Base-by-base conservation (phyloP, 176 grass and related monocot species). In the Lolium rigidum region DNA sequence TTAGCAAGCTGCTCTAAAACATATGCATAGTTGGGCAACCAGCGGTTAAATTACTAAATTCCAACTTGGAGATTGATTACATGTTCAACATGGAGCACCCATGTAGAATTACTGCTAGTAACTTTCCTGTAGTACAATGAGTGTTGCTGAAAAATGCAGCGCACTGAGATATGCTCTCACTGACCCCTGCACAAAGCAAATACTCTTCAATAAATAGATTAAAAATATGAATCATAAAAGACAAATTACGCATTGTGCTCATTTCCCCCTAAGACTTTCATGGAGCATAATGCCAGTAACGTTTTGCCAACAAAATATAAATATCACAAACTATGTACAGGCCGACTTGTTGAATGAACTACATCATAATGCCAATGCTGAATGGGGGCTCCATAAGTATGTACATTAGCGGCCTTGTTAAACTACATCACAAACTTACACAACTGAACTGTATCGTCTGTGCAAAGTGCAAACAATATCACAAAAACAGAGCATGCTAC, bases 131-230 rank as follows among this genome's bases (percentile, higher is more conserved):
- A 17, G 20, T 39, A 59, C 13, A 7, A 39, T 9, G 46, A 22
- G 69, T 21, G 51, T 57, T 24, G 12, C 47, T 79, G 51, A 75
- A 43, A 77, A 39, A 82, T 74, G 49, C 59, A 14, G 21, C 60
- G 49, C 9, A 1, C 51, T 8, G 2, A 61, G 31, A 90, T 37
- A 79, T 80, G 24, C 26, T 17, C 49, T 90, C 76, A 90, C 46
- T 87, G 85, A 49, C 89, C 85, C 80, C 89, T 87, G 85, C 75
- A 80, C 7, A 87, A 25, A 75, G 25, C 38, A 87, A 90, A 67
- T 6, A 59, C 17, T 21, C 44, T 22, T 28, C 22, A 20, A 57
- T 79, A 51, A 79, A 70, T 43, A 71, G 31, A 73, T 6, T 37
- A n/a, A 43, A 31, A 55, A 55, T 63, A 69, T 21, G 16, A 64